Evolutionary conservation across 2,329 filamentous ascomycete species (phyloP), one percentile per base, ranked within the genome.

Genomic region (Colletotrichum sp.): DNA sequence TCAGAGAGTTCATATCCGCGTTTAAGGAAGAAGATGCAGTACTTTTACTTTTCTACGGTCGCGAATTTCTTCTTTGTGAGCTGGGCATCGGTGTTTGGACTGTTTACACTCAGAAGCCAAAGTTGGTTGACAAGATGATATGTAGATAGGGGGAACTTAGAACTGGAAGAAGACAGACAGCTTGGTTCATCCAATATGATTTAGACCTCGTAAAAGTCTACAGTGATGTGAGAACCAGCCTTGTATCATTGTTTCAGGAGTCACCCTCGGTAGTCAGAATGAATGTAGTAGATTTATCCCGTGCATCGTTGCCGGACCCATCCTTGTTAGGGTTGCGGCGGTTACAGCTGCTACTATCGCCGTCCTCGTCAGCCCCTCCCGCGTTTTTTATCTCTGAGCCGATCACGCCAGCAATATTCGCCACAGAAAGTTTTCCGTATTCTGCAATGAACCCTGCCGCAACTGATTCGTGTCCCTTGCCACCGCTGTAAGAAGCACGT

Each of bases 61-160:
- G 69, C 59, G 2, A 71, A 71, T 8, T 71, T 71, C n/a, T 21
- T 63, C 10, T 71, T 71, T 32, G 69, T 71, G n/a, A 64, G 69
- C n/a, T 71, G 69, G 59, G 69, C 69, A 13, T 71, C 69, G 8
- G 36, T 71, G 1, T 36, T 71, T 36, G 69, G 59, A 3, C 52
- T 71, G 3, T 63, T 64, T 5, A 64, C 69, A 2, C 32, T 71
- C 3, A 64, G 21, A 18, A 71, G 69, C 15, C 69, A 71, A 32
- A 64, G 59, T 34, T 71, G 69, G 69, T 16, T 71, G n/a, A 65
- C 69, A 32, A 71, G 69, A 63, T 71, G 44, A 52, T 52, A 52
- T 15, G 6, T 32, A 32, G 30, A 32, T 13, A 32, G 30, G 2
- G 30, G 12, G 30, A 6, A 5, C 30, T 32, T 32, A 32, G 1